Evolutionary conservation across 1,284 basidiomycete genomes (phyloP).

Genomic region (Chondrostereum purpureum): DNA sequence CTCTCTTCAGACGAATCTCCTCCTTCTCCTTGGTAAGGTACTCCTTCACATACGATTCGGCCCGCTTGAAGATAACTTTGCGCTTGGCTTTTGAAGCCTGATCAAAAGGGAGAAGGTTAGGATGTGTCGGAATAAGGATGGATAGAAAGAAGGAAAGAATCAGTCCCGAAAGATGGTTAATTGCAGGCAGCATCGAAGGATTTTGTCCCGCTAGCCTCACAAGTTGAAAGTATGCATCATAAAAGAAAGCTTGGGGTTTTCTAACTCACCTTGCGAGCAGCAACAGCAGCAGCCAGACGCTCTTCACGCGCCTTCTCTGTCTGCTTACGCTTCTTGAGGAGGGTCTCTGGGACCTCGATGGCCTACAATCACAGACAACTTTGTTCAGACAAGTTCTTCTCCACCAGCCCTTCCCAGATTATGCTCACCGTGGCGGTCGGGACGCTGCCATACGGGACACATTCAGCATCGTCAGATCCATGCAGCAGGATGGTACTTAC

Average conservation of each 20-base stretch:
- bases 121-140: constrained; percentile 7
- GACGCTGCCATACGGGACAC: constrained; percentile 36
- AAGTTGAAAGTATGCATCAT: constrained; percentile 82
- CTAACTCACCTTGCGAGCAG: constrained; percentile 87
- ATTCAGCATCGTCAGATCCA: constrained; percentile 12
- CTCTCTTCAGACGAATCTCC: constrained; percentile 93
- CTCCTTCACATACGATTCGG: constrained; percentile 98
- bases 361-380: constrained; percentile 36
- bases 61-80: constrained; percentile 99
- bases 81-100: constrained; percentile 89
- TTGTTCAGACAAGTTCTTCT: constrained; percentile 12
- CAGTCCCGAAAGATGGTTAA: constrained; percentile 99
- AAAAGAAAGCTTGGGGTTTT: constrained; percentile 20
- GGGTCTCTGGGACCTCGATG: constrained; percentile 95
- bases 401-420: constrained; percentile 13
- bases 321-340: constrained; percentile 99
- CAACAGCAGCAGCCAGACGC: constrained; percentile 79
- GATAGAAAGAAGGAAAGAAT: constrained; percentile 21
- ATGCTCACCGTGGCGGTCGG: constrained; percentile 65
- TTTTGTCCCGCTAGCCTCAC: constrained; percentile 63
- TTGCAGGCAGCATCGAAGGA: constrained; percentile 70
- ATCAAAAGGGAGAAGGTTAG: constrained; percentile 15
- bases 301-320: constrained; percentile 98
- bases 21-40: constrained; percentile 91
- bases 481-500: constrained; percentile 35